These are phyloP conservation scores for Chaetomium tenue DNA, from an alignment of 495 filamentous ascomycete genomes.

Conservation along the genomic window DNA sequence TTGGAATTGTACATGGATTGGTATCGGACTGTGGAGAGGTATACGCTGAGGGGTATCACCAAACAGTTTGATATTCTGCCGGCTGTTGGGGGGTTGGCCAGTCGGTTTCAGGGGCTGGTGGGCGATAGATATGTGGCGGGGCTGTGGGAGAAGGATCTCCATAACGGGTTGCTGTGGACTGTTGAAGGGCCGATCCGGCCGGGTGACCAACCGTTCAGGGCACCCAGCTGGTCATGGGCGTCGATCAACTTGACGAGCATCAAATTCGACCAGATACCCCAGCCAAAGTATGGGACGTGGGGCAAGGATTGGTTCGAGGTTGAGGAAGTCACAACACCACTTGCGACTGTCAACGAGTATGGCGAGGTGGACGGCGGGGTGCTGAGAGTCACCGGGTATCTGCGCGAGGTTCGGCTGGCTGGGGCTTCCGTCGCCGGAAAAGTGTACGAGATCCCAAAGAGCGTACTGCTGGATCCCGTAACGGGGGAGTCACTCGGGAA, in stretches of 20 bases:
- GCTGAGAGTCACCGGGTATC: neutral
- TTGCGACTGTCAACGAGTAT: neutral
- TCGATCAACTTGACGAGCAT: conserved; percentile 13
- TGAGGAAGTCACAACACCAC: neutral
- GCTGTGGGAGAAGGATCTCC: conserved; percentile 1
- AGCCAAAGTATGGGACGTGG: neutral
- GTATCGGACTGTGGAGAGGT: conserved; percentile 3
- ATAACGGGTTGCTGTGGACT: conserved; percentile 1
- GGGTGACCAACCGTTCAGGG: conserved; percentile 1
- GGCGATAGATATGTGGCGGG: neutral
- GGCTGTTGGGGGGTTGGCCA: conserved; percentile 2
- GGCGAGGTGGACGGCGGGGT: conserved; percentile 6
- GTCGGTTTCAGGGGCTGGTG: neutral
- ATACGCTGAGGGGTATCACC: neutral
- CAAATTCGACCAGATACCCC: conserved; percentile 1
- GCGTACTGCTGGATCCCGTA: conserved; percentile 1
- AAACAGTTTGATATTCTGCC: conserved; percentile 9
- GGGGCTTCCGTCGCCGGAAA: neutral
- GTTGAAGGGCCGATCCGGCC: conserved; percentile 5
- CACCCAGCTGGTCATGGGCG: conserved; percentile 3
- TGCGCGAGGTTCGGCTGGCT: neutral
- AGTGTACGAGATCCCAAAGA: neutral
- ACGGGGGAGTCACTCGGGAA: neutral
- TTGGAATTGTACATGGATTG: neutral
- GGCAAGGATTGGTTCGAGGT: neutral